These are phyloP conservation scores for Ramichloridium luteum DNA, from an alignment of 2,329 filamentous ascomycete species.

Conservation along the genomic window DNA sequence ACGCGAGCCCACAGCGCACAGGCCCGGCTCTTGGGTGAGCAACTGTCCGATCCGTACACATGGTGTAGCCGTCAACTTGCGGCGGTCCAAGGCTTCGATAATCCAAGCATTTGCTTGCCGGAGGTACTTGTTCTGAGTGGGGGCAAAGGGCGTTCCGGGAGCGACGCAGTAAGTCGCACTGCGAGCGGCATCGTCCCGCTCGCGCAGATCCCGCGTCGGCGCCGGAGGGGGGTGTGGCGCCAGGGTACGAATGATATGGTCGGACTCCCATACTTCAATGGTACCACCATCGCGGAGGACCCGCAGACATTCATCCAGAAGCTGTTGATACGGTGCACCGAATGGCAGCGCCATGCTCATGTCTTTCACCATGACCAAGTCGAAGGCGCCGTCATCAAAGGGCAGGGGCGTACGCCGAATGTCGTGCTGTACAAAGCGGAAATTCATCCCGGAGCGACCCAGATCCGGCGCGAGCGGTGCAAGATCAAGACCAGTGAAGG, in stretches of 20 bases:
- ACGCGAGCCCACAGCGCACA: constrained; percentile 58
- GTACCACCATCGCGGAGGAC: constrained; percentile 65
- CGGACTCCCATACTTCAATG: constrained; percentile 81
- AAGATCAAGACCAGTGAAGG: constrained; percentile 74
- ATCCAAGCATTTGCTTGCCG: constrained; percentile 78
- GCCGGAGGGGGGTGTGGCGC: constrained; percentile 60
- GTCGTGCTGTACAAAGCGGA: constrained; percentile 83
- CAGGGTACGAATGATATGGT: constrained; percentile 72
- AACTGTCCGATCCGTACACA: constrained; percentile 66
- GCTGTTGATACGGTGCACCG: constrained; percentile 39
- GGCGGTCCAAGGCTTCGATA: constrained; percentile 58
- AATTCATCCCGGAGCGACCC: constrained; percentile 63
- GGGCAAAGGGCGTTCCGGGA: constrained; percentile 67
- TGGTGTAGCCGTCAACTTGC: constrained; percentile 60
- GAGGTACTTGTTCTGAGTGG: constrained; percentile 69
- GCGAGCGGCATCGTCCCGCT: constrained; percentile 50
- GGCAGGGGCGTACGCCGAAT: constrained; percentile 64
- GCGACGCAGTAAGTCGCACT: constrained; percentile 76
- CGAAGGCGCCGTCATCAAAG: constrained; percentile 67
- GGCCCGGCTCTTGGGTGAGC: constrained; percentile 68
- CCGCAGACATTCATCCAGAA: constrained; percentile 64
- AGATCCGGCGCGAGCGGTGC: constrained; percentile 57
- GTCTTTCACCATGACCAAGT: constrained; percentile 82
- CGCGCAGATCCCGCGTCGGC: constrained; percentile 45
- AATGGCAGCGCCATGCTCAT: constrained; percentile 55